phyloP scores from a whole-genome alignment of 331 rosid species.

The Pyracantha coccinea region DNA sequence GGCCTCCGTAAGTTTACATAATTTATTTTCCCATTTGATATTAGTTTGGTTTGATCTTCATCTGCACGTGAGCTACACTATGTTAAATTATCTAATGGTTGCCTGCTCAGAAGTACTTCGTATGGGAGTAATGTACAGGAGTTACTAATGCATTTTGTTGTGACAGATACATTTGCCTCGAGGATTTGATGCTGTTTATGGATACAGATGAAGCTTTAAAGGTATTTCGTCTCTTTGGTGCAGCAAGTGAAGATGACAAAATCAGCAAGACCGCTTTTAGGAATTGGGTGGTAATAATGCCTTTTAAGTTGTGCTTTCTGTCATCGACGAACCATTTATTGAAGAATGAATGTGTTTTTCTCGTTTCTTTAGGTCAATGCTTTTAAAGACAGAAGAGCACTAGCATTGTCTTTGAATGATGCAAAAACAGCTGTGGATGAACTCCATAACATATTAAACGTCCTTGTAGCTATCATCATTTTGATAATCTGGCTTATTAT shows the following conservation, averaged over 20 bases:
- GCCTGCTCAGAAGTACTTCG: no score
- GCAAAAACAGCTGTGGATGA: conserved; percentile 38
- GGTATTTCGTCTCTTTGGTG: conserved; percentile 16
- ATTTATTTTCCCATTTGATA: neutral
- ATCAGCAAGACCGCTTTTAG: conserved; percentile 15
- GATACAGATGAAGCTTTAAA: conserved; percentile 22
- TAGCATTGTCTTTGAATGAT: conserved; percentile 22
- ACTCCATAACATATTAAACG: conserved; percentile 27
- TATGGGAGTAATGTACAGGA: no score
- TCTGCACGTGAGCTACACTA: neutral
- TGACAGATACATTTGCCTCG: conserved; percentile 21
- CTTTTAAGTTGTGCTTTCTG: neutral
- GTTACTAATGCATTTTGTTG: neutral
- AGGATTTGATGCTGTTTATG: conserved; percentile 25
- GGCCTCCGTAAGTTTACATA: conserved; percentile 8
- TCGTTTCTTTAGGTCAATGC: conserved; percentile 20
- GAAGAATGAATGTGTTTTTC: neutral
- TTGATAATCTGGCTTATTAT: conserved; percentile 24
- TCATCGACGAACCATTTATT: neutral
- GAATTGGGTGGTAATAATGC: conserved; percentile 31
- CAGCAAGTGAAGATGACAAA: conserved; percentile 13
- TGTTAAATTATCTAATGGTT: no score
- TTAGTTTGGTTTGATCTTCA: neutral
- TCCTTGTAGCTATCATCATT: conserved; percentile 15
- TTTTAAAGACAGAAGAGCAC: conserved; percentile 31